Evolutionary conservation across 1,139 yeast species (phyloP), one percentile per base, ranked within the genome.

Genomic region (Lodderomyces margitis): DNA sequence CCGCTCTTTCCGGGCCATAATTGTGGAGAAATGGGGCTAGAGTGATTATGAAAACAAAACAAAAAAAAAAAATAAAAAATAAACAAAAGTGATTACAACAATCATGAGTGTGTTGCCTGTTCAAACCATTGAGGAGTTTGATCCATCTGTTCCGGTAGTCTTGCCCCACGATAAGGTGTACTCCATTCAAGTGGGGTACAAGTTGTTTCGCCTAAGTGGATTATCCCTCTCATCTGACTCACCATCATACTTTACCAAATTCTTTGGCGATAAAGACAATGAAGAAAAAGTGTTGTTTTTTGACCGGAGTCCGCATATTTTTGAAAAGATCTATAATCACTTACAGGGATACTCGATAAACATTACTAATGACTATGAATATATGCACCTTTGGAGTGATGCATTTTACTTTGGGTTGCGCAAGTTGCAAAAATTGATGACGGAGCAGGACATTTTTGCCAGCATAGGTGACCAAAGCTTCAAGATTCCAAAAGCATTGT

Each of bases 141-240:
- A 75, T 46, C 80, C 75, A 0, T 49, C 61, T 2, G 83, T 85
- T 36, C 86, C 88, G 1, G 59, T 64, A 1, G 56, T 81, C 2
- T 68, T 87, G 24, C 83, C 92, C 21, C 75, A 70, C 45, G 84
- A 81, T 38, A 78, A 73, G 50, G 80, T 87, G 54, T 88, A 75
- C 59, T 73, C 81, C 11, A 75, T 89, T 21, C 89, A 85, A 58
- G 83, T 88, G 4, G 96, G 96, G 0, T 75, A 73, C 41, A 72
- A 73, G 48, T 50, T 75, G 28, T 84, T 79, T 57, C 66, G 70
- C 28, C 49, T 80, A 24, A 83, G 92, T 56, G 97, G 96, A 1
- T 89, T 92, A 1, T 87, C 96, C 4, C 61, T 89, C 34, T 84
- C 91, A 19, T 86, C 87, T 1, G 97, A 88, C 62, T 82, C 78